These are phyloP conservation scores for Pistacia atlantica DNA, from an alignment of 345 rosid genomes.

Conservation along the genomic window DNA sequence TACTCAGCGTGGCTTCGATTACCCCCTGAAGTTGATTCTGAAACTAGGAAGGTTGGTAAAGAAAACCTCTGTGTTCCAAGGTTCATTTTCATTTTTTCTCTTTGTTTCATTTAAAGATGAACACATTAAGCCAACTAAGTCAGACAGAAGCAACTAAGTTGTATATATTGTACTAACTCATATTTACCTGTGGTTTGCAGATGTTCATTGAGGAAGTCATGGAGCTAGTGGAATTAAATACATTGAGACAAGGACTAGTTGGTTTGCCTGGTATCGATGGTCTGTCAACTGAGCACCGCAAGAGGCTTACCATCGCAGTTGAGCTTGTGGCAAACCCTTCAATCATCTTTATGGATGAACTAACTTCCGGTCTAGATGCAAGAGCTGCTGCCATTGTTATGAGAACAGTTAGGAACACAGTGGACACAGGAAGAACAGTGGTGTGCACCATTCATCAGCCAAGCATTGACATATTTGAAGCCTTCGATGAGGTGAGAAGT, in stretches of 20 bases:
- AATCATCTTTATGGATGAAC: conserved; percentile 93
- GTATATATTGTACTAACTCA: neutral
- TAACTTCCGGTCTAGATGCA: conserved; percentile 95
- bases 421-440: conserved; percentile 89
- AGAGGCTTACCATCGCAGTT: conserved; percentile 87
- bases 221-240: conserved; percentile 80
- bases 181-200: conserved; percentile 33
- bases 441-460: conserved; percentile 97
- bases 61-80: conserved; percentile 21
- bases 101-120: conserved; percentile 40
- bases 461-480: conserved; percentile 89
- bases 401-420: conserved; percentile 92
- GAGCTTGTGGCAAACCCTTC: conserved; percentile 97
- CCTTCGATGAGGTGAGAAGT: conserved; percentile 77
- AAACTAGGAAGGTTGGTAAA: too few relatives aligned
- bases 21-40: too few relatives aligned
- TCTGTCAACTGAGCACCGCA: conserved; percentile 86
- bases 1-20: too few relatives aligned
- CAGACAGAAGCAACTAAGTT: neutral
- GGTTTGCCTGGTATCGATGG: conserved; percentile 89
- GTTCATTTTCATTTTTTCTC: conserved; percentile 53
- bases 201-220: conserved; percentile 87
- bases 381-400: conserved; percentile 95
- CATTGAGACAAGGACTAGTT: conserved; percentile 62
- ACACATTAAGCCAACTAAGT: conserved; percentile 61